A percentile compares a stretch with the other conserved stretches of the same genome.
These are phyloP conservation scores for Mentha longifolia DNA, from an alignment of 257 asterid species.

Conservation along the genomic window DNA sequence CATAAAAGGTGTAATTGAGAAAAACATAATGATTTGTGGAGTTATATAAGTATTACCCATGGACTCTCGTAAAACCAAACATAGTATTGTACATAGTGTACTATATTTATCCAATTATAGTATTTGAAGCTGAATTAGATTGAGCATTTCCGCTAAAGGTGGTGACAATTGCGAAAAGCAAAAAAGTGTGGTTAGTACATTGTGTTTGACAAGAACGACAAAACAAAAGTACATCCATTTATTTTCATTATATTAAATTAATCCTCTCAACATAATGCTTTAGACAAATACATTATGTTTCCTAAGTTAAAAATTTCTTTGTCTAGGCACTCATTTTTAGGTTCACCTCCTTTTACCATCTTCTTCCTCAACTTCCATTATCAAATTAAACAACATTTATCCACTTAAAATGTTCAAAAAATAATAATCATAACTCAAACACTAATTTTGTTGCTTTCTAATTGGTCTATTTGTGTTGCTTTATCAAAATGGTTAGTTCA, in stretches of 20 bases:
- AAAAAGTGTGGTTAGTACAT: background rate
- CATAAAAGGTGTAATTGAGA: too few relatives aligned
- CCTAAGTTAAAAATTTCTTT: background rate
- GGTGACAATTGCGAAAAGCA: background rate
- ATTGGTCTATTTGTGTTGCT: too few relatives aligned
- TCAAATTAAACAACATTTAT: background rate
- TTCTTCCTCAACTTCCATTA: too few relatives aligned
- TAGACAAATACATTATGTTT: constrained; percentile 14
- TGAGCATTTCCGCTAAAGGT: background rate
- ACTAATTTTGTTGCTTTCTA: too few relatives aligned
- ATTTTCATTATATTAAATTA: background rate
- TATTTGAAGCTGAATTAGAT: background rate
- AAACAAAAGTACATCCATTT: constrained; percentile 9
- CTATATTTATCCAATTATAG: too few relatives aligned
- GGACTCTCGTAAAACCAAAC: too few relatives aligned
- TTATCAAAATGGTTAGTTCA: too few relatives aligned
- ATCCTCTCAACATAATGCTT: background rate
- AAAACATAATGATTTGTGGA: too few relatives aligned
- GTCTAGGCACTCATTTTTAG: constrained; percentile 12
- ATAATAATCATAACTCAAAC: too few relatives aligned
- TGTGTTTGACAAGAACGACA: constrained; percentile 6
- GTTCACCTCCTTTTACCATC: constrained; percentile 22
- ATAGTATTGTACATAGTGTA: too few relatives aligned
- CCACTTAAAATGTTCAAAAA: background rate
- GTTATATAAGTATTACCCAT: too few relatives aligned